phyloP scores from a whole-genome alignment of 768 basidiomycete species.

The Tricholoma flavovirens region DNA sequence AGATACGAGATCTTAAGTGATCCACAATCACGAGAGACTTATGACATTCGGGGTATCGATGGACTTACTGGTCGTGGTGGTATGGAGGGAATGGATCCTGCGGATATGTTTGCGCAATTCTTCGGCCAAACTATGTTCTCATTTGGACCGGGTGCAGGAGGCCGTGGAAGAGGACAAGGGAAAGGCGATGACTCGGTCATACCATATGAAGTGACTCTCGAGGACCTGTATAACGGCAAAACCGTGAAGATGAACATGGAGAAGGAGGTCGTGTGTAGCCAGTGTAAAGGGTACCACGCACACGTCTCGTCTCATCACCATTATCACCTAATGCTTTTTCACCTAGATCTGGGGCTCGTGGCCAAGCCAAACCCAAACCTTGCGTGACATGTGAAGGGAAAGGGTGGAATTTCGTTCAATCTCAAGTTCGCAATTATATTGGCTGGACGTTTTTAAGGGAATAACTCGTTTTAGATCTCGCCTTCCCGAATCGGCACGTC shows the following conservation, averaged over 20 bases:
- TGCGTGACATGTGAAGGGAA: conserved; percentile 82
- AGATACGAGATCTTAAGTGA: conserved; percentile 85
- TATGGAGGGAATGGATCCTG: conserved; percentile 46
- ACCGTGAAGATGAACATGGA: conserved; percentile 85
- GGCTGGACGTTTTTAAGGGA: neutral
- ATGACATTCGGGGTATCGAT: conserved; percentile 71
- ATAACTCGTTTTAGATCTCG: conserved; percentile 28
- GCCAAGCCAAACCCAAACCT: conserved; percentile 76
- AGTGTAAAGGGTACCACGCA: conserved; percentile 66
- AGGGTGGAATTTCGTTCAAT: conserved; percentile 63
- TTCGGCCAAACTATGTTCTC: conserved; percentile 54
- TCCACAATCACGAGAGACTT: conserved; percentile 57
- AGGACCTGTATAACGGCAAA: conserved; percentile 92
- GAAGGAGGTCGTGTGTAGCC: conserved; percentile 70
- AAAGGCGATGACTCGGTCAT: conserved; percentile 65
- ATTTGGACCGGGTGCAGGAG: conserved; percentile 60
- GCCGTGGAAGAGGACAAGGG: conserved; percentile 36
- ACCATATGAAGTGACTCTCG: conserved; percentile 80
- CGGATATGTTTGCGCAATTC: conserved; percentile 72
- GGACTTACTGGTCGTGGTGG: conserved; percentile 51
- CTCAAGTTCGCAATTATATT: conserved; percentile 33
- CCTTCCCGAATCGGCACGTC: conserved; percentile 44
- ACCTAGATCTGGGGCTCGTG: conserved; percentile 72
- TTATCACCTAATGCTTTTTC: conserved; percentile 2
- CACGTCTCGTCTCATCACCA: conserved; percentile 7